Conservation (phyloP, 345 rosid genomes). For the Eucalyptus pumila region DNA sequence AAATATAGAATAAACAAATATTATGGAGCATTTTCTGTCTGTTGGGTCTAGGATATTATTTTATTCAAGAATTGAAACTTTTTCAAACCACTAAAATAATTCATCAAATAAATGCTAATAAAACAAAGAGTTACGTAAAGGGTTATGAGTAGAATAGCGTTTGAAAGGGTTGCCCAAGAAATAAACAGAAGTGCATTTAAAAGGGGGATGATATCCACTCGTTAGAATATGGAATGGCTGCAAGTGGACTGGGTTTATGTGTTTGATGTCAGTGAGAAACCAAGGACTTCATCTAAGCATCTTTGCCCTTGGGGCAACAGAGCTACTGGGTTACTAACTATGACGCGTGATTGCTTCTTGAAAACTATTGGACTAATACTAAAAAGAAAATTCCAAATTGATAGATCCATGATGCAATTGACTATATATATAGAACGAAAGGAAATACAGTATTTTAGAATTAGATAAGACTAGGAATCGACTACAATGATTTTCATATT, state of each 20-base stretch:
- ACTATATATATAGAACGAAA: not conserved
- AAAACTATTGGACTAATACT: not conserved
- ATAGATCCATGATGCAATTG: rapidly evolving
- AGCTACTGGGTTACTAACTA: not conserved
- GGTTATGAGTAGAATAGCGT: too few species aligned
- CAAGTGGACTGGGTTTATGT: too few species aligned
- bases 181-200: not conserved
- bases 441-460: not conserved
- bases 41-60: too few species aligned
- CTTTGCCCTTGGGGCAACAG: not conserved
- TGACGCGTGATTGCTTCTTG: not conserved
- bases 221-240: not conserved
- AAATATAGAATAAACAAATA: not conserved
- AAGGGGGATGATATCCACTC: not conserved
- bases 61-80: too few species aligned
- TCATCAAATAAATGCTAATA: too few species aligned
- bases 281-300: not conserved
- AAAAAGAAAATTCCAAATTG: too few species aligned
- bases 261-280: not conserved
- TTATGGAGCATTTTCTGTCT: not conserved
- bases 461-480: not conserved
- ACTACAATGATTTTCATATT: not conserved
- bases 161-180: too few species aligned
- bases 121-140: too few species aligned
- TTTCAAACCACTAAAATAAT: too few species aligned